Evolutionary conservation across 2,329 filamentous ascomycete species (phyloP).

Genomic region (Penicillium sp.): DNA sequence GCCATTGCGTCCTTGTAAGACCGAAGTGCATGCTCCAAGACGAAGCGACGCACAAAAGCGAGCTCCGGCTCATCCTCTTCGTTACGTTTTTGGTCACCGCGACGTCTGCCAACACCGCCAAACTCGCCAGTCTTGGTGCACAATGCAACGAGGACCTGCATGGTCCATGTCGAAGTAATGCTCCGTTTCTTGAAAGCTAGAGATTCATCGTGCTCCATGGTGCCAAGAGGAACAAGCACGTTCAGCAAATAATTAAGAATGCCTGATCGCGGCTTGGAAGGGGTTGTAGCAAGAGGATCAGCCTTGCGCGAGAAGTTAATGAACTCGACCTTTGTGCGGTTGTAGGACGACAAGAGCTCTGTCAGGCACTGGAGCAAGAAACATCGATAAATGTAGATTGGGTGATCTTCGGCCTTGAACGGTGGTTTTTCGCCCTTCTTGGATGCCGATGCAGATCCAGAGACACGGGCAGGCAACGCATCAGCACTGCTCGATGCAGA

Average conservation of each 20-base stretch:
- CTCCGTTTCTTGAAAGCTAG: conserved; percentile 75
- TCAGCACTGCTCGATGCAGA: conserved; percentile 29
- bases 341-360: conserved; percentile 87
- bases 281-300: conserved; percentile 74
- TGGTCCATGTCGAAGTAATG: conserved; percentile 78
- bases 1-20: conserved; percentile 82
- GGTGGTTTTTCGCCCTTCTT: conserved; percentile 64
- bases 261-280: conserved; percentile 86
- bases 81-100: conserved; percentile 38
- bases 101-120: conserved; percentile 51
- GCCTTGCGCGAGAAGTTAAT: conserved; percentile 97
- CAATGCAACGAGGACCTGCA: conserved; percentile 77
- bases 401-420: conserved; percentile 89
- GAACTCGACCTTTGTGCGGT: conserved; percentile 92
- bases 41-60: conserved; percentile 87
- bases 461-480: conserved; percentile 27
- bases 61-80: conserved; percentile 49
- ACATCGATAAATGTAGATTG: conserved; percentile 93
- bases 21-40: conserved; percentile 85
- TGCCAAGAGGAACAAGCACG: conserved; percentile 63
- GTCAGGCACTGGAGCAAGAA: conserved; percentile 88
- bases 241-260: conserved; percentile 91
- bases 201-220: conserved; percentile 65
- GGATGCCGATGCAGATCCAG: conserved; percentile 25
- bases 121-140: conserved; percentile 83